phyloP scores from a whole-genome alignment of 306 rosid genomes.

The Dryas alaskensis region DNA sequence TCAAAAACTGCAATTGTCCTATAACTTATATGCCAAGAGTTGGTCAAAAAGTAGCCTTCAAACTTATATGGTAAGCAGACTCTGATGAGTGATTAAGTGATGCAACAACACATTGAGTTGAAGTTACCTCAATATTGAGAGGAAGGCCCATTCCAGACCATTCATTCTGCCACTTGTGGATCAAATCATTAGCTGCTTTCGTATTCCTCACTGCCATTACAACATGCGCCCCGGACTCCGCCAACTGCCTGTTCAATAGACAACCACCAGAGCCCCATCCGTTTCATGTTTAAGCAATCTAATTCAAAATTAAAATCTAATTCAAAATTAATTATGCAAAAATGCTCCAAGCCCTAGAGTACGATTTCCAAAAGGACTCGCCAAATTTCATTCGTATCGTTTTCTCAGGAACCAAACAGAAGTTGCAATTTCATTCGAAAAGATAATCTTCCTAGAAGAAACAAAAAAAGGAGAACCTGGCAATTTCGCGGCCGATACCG shows the following conservation, averaged over 20 bases:
- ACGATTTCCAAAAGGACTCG: too few relatives aligned
- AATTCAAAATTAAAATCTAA: neutral
- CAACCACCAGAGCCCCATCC: slow-evolving; percentile 1
- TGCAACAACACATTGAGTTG: neutral
- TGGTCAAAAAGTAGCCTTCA: neutral
- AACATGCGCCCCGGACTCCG: slow-evolving; percentile 92
- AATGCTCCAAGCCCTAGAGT: too few relatives aligned
- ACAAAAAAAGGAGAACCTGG: slow-evolving; percentile 42
- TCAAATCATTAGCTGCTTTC: slow-evolving; percentile 71
- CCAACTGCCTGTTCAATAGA: slow-evolving; percentile 75
- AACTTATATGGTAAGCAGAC: neutral
- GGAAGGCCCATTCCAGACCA: slow-evolving; percentile 79
- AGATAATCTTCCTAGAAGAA: neutral
- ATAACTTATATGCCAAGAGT: neutral
- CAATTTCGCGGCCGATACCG: slow-evolving; percentile 92
- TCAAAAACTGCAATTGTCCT: neutral
- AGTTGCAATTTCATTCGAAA: neutral
- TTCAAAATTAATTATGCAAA: too few relatives aligned
- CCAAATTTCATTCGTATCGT: neutral
- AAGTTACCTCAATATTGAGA: slow-evolving; percentile 83
- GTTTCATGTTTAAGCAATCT: neutral
- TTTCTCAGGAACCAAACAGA: neutral
- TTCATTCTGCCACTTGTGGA: slow-evolving; percentile 86
- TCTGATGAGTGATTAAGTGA: neutral
- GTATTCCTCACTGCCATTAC: slow-evolving; percentile 98